Conservation (phyloP, 2,329 filamentous ascomycete species). For the Trichoderma semiorbis region DNA sequence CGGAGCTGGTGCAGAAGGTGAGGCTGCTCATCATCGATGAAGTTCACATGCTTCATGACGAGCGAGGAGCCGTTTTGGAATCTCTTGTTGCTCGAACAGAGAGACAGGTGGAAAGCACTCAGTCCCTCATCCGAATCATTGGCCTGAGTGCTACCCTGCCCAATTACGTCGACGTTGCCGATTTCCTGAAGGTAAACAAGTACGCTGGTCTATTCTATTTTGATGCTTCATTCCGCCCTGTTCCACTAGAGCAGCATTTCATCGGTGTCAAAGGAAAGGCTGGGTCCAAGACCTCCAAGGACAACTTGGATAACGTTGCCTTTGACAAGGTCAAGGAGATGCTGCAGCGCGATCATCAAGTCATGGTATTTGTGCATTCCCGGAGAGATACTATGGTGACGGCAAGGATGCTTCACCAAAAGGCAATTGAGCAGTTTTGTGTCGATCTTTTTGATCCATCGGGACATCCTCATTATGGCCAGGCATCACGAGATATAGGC, state of each 20-base stretch:
- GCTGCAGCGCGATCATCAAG: constrained; percentile 86
- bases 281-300: constrained; percentile 73
- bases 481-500: constrained; percentile 80
- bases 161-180: constrained; percentile 94
- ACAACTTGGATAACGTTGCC: constrained; percentile 81
- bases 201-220: constrained; percentile 95
- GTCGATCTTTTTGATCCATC: constrained; percentile 80
- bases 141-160: constrained; percentile 93
- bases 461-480: constrained; percentile 73
- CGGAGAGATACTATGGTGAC: constrained; percentile 90
- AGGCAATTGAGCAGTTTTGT: constrained; percentile 77
- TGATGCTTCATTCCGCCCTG: constrained; percentile 90
- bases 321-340: constrained; percentile 96
- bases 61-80: constrained; percentile 92
- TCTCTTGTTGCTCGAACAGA: constrained; percentile 93
- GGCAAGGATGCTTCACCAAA: constrained; percentile 79
- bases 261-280: constrained; percentile 92
- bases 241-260: constrained; percentile 95
- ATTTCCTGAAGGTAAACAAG: constrained; percentile 94
- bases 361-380: constrained; percentile 99
- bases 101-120: constrained; percentile 94
- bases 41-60: constrained; percentile 98
- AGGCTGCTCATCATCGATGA: constrained; percentile 95
- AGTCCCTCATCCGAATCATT: constrained; percentile 93
- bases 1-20: constrained; percentile 95